These are phyloP conservation scores for Clavispora santaluciae DNA, from an alignment of 805 yeast species.

Conservation along the genomic window DNA sequence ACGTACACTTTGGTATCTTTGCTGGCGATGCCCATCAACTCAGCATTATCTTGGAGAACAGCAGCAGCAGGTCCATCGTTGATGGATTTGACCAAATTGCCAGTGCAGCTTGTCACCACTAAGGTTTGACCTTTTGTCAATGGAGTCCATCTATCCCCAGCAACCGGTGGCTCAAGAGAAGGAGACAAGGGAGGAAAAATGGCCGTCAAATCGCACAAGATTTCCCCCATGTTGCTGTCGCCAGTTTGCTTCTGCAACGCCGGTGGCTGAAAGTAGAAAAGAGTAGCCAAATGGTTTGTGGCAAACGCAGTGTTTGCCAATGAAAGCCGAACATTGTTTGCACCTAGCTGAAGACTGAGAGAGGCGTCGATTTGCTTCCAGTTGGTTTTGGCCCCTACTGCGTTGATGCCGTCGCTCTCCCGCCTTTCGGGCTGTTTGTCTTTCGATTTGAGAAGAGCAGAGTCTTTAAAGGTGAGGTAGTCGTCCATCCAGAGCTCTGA, in stretches of 20 bases:
- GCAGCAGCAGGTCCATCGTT: constrained; percentile 54
- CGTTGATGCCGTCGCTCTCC: constrained; percentile 33
- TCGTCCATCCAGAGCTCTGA: constrained; percentile 37
- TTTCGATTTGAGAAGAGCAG: constrained; percentile 21
- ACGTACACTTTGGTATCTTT: constrained; percentile 42
- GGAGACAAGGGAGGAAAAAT: constrained; percentile 18
- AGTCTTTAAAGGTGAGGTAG: constrained; percentile 14
- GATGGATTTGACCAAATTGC: constrained; percentile 56
- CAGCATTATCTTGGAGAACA: constrained; percentile 43
- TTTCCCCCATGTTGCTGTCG: constrained; percentile 22
- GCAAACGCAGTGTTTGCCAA: constrained; percentile 40
- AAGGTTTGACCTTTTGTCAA: constrained; percentile 25
- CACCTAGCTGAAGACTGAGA: constrained; percentile 17
- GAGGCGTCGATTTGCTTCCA: constrained; percentile 32
- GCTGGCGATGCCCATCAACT: constrained; percentile 34
- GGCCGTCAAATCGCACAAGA: constrained; percentile 24
- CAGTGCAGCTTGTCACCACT: constrained; percentile 45
- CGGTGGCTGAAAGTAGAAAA: constrained; percentile 27
- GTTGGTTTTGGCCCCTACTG: constrained; percentile 31
- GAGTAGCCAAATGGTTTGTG: constrained; percentile 30
- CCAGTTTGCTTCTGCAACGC: constrained; percentile 2
- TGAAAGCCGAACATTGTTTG: constrained; percentile 16
- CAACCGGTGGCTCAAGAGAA: constrained; percentile 1
- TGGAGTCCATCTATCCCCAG: constrained; percentile 32
- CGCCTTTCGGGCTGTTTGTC: constrained; percentile 18